Evolutionary conservation across 1,139 yeast species (phyloP).

Genomic region (Debaryomycetaceae sp.): DNA sequence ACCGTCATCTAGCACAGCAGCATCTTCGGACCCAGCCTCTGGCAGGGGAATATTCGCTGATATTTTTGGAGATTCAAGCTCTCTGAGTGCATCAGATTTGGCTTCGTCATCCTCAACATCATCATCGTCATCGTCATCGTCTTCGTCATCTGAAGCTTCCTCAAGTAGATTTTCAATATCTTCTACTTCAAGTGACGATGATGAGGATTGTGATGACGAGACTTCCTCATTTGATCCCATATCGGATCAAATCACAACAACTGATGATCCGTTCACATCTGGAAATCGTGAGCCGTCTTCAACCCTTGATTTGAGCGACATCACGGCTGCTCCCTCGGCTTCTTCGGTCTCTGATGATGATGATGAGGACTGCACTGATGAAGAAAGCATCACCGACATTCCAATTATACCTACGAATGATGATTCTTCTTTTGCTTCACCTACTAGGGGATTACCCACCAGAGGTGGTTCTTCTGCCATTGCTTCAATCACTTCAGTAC

Average conservation of each 20-base stretch:
- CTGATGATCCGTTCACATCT: neutral
- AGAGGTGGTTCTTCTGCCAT: neutral
- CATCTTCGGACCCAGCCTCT: neutral
- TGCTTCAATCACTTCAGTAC: neutral
- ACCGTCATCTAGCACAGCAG: neutral
- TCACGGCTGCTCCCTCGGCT: neutral
- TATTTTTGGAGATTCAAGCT: neutral
- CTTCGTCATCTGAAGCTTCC: neutral
- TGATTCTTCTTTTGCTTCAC: neutral
- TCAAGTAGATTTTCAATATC: neutral
- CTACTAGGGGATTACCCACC: neutral
- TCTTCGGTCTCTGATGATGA: constrained; percentile 1
- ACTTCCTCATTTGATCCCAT: constrained; percentile 3
- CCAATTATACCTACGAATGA: neutral
- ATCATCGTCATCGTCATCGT: neutral
- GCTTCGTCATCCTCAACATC: neutral
- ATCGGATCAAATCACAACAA: neutral
- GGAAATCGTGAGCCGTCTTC: neutral
- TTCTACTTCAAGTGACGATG: constrained; percentile 5
- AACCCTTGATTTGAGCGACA: neutral
- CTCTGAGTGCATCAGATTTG: neutral
- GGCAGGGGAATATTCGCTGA: neutral
- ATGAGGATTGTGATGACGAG: constrained; percentile 11
- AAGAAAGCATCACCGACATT: neutral
- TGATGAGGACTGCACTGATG: neutral